These are phyloP conservation scores for Myxozyma udenii DNA, from an alignment of 805 yeast genomes.

Conservation along the genomic window DNA sequence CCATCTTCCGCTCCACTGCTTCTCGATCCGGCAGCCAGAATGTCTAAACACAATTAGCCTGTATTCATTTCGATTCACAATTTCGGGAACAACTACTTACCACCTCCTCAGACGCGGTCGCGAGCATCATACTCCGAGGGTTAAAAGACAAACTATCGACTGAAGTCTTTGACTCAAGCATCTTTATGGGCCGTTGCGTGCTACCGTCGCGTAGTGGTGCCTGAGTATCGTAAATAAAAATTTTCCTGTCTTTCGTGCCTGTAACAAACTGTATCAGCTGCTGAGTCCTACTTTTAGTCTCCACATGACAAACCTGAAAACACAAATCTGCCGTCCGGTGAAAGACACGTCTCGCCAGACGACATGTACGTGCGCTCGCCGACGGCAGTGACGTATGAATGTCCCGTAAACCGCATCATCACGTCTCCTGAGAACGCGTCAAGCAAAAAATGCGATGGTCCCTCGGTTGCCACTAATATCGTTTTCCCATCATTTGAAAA, in stretches of 20 bases:
- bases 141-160: conserved; percentile 53
- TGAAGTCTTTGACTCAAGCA: conserved; percentile 26
- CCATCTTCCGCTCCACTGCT: neutral
- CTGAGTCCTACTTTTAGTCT: no score
- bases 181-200: conserved; percentile 31
- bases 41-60: conserved; percentile 3
- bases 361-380: conserved; percentile 39
- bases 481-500: conserved; percentile 75
- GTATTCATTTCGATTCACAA: no score
- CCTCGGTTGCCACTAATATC: conserved; percentile 56
- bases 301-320: conserved; percentile 46
- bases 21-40: conserved; percentile 23
- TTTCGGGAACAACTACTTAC: conserved; percentile 4
- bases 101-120: conserved; percentile 60
- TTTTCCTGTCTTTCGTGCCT: conserved; percentile 49
- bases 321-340: conserved; percentile 66
- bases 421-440: conserved; percentile 68
- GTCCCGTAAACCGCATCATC: conserved; percentile 49
- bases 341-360: conserved; percentile 56
- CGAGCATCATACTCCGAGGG: conserved; percentile 58
- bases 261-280: neutral
- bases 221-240: conserved; percentile 52
- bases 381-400: conserved; percentile 44
- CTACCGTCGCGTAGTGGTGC: conserved; percentile 21
- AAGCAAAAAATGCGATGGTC: conserved; percentile 56